phyloP scores from a whole-genome alignment of 805 yeast genomes.

The Jamesozyma lodderae region DNA sequence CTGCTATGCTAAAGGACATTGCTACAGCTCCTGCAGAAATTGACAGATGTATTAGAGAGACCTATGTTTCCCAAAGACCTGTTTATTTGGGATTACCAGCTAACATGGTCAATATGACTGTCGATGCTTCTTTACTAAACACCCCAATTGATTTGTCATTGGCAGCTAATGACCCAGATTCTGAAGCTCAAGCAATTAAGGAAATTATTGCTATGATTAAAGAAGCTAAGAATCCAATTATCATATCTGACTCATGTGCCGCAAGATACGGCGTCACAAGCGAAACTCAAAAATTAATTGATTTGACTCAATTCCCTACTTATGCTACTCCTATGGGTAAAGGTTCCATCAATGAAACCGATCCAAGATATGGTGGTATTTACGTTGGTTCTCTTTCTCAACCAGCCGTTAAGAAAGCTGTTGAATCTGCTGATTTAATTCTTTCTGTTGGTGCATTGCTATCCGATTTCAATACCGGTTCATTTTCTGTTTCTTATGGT shows the following conservation, averaged over 20 bases:
- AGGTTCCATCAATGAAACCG: conserved; percentile 60
- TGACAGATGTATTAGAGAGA: conserved; percentile 62
- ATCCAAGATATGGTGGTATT: conserved; percentile 68
- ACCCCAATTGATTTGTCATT: conserved; percentile 54
- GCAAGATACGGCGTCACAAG: conserved; percentile 56
- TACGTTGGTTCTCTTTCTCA: conserved; percentile 68
- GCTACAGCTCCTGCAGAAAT: conserved; percentile 55
- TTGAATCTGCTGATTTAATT: conserved; percentile 63
- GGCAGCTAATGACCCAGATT: conserved; percentile 45
- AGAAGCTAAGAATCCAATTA: conserved; percentile 55
- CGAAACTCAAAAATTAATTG: conserved; percentile 52
- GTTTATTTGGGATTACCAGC: conserved; percentile 75
- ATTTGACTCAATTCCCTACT: conserved; percentile 63
- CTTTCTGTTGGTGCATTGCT: conserved; percentile 70
- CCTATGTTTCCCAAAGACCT: no score
- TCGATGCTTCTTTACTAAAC: conserved; percentile 45
- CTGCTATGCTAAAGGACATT: conserved; percentile 52
- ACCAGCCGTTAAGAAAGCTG: conserved; percentile 60
- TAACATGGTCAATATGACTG: conserved; percentile 56
- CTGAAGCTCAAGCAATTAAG: conserved; percentile 52
- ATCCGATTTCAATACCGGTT: conserved; percentile 84
- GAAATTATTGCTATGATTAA: conserved; percentile 41
- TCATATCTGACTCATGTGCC: conserved; percentile 80
- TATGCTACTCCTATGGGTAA: conserved; percentile 86
- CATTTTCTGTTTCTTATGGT: conserved; percentile 63